A percentile compares a stretch with the other conserved stretches of the same genome.
Conservation (phyloP, 2,329 filamentous ascomycete genomes). For the Tolypocladium guangdongense region DNA sequence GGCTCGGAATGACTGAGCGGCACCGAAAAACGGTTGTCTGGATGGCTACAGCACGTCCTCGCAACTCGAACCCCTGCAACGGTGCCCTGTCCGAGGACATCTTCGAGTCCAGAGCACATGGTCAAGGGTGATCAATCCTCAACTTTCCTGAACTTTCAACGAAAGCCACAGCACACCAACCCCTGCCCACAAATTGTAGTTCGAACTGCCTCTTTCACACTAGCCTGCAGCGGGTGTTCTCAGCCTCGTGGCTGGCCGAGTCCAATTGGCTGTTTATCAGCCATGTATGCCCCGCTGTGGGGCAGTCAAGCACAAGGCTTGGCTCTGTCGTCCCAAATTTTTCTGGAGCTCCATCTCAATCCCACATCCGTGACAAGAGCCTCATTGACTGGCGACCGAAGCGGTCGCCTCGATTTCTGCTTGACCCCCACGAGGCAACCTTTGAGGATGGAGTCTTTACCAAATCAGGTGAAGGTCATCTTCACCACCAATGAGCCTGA, state of each 20-base stretch:
- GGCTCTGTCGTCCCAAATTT: not conserved
- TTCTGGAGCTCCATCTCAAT: not conserved
- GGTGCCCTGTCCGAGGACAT: no score
- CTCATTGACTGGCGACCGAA: not conserved
- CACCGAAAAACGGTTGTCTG: no score
- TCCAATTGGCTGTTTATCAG: not conserved
- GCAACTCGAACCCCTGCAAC: no score
- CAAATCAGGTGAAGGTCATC: constrained; percentile 52
- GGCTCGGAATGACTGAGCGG: no score
- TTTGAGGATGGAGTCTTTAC: constrained; percentile 24
- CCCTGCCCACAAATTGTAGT: no score
- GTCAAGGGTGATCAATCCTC: no score
- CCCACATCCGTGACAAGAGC: not conserved
- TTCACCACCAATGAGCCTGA: constrained; percentile 55
- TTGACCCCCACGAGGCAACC: constrained; percentile 1
- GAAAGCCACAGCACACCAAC: no score
- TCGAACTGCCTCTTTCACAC: no score
- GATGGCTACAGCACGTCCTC: no score
- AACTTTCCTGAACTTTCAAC: no score
- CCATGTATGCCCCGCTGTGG: not conserved
- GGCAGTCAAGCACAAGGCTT: not conserved
- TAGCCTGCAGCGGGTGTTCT: no score
- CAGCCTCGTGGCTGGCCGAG: not conserved
- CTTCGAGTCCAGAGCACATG: no score
- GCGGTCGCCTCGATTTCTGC: not conserved